Conservation (phyloP, 2,329 filamentous ascomycete species). For the Stachybotrys chlorohalonatus region DNA sequence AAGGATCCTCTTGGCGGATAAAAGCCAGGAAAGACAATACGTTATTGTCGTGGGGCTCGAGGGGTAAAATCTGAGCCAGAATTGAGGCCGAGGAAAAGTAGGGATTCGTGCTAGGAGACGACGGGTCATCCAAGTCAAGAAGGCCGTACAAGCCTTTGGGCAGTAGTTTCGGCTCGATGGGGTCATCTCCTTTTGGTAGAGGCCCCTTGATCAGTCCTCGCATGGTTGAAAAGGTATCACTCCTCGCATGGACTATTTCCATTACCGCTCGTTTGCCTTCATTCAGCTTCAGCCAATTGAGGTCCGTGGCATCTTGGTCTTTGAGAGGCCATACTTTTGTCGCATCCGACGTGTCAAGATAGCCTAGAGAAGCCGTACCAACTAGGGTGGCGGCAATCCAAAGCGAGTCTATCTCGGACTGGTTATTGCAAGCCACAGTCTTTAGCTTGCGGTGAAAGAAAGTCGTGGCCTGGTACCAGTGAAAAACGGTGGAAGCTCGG, state of each 20-base stretch:
- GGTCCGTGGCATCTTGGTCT: constrained; percentile 26
- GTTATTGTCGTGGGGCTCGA: constrained; percentile 26
- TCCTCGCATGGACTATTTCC: constrained; percentile 33
- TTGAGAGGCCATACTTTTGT: constrained; percentile 48
- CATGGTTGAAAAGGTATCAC: constrained; percentile 33
- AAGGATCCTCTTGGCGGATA: constrained; percentile 31
- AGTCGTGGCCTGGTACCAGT: constrained; percentile 36
- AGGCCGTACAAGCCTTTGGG: constrained; percentile 20
- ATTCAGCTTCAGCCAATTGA: constrained; percentile 50
- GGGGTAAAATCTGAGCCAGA: constrained; percentile 26
- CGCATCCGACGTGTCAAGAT: constrained; percentile 29
- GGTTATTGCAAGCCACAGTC: constrained; percentile 16
- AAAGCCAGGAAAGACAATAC: constrained; percentile 38
- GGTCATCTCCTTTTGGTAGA: constrained; percentile 4
- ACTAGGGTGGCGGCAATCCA: constrained; percentile 39
- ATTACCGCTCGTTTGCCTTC: constrained; percentile 47
- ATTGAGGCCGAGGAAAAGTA: constrained; percentile 24
- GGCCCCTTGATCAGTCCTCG: background rate
- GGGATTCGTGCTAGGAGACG: constrained; percentile 14
- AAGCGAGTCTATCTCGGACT: constrained; percentile 33
- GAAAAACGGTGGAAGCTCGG: constrained; percentile 26
- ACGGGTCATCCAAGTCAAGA: constrained; percentile 13
- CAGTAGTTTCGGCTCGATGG: constrained; percentile 13
- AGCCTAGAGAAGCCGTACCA: constrained; percentile 34
- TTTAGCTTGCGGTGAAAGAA: constrained; percentile 36